These are phyloP conservation scores for Pulveroboletus ravenelii DNA, from an alignment of 768 basidiomycete genomes.

Conservation along the genomic window DNA sequence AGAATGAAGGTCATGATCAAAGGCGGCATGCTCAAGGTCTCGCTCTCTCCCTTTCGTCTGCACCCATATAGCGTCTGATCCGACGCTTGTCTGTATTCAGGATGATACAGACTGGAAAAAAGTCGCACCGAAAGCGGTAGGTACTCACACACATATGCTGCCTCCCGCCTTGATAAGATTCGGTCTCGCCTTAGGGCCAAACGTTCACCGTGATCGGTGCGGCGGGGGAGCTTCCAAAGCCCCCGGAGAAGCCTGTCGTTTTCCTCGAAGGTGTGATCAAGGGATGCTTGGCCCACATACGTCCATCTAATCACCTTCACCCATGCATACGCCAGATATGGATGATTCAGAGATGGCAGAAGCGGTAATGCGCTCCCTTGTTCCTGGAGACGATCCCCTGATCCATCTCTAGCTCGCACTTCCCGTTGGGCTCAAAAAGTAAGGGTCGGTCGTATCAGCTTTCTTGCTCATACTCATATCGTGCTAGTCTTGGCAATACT, in stretches of 20 bases:
- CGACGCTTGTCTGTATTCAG: conserved; percentile 33
- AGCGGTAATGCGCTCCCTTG: conserved; percentile 47
- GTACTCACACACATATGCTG: conserved; percentile 18
- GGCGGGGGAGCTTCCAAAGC: conserved; percentile 86
- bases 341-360: conserved; percentile 74
- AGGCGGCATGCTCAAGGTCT: conserved; percentile 83
- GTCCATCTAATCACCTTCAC: conserved; percentile 12
- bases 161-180: conserved; percentile 2
- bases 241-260: conserved; percentile 70
- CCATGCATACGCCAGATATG: conserved; percentile 57
- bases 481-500: conserved; percentile 74
- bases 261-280: conserved; percentile 73
- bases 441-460: conserved; percentile 10
- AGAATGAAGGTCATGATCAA: conserved; percentile 99
- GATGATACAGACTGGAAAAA: conserved; percentile 87
- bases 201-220: conserved; percentile 92
- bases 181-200: conserved; percentile 55
- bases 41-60: not conserved
- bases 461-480: not conserved
- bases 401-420: conserved; percentile 52
- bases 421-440: conserved; percentile 82
- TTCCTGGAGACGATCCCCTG: not conserved
- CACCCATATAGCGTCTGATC: not conserved
- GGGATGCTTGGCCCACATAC: not conserved
- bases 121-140: conserved; percentile 74